Evolutionary conservation across 2,329 filamentous ascomycete species (phyloP).

Genomic region (Nemania diffusa): DNA sequence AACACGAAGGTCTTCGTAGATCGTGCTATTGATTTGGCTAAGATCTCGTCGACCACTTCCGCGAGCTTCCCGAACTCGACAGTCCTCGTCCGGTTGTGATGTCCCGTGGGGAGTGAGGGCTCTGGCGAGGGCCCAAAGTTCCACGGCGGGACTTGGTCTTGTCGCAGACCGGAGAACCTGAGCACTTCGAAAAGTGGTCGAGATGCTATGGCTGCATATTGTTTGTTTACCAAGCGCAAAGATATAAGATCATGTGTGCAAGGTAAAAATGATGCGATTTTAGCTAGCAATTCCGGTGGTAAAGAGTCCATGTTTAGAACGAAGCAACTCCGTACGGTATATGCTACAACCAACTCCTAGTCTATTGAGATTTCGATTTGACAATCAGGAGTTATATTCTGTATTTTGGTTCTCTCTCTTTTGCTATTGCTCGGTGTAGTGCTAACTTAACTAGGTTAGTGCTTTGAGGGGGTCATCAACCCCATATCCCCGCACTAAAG

Average conservation of each 20-base stretch:
- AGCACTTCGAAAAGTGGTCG: constrained; percentile 32
- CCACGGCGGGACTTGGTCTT: constrained; percentile 17
- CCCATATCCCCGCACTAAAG: not conserved
- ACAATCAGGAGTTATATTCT: too few relatives aligned
- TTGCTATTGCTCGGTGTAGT: not conserved
- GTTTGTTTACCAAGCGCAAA: constrained; percentile 29
- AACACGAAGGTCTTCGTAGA: constrained; percentile 30
- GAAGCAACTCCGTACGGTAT: not conserved
- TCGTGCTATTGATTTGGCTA: constrained; percentile 21
- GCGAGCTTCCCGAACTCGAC: constrained; percentile 28
- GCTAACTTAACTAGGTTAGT: not conserved
- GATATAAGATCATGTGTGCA: constrained; percentile 24
- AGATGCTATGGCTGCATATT: constrained; percentile 25
- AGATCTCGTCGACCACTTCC: constrained; percentile 31
- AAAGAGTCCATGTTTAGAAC: constrained; percentile 25
- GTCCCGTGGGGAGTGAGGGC: constrained; percentile 2
- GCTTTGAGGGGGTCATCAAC: not conserved
- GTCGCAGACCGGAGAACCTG: constrained; percentile 28
- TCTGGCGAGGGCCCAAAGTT: constrained; percentile 18
- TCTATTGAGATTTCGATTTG: not conserved
- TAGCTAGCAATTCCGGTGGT: constrained; percentile 25
- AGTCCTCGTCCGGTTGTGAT: constrained; percentile 22
- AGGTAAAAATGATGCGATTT: constrained; percentile 23
- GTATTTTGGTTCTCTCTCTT: too few relatives aligned
- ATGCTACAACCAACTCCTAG: not conserved